Percentiles rank a stretch among this genome's conserved stretches.
phyloP scores from a whole-genome alignment of 805 yeast species.

The Teunomyces aglyptinius region DNA sequence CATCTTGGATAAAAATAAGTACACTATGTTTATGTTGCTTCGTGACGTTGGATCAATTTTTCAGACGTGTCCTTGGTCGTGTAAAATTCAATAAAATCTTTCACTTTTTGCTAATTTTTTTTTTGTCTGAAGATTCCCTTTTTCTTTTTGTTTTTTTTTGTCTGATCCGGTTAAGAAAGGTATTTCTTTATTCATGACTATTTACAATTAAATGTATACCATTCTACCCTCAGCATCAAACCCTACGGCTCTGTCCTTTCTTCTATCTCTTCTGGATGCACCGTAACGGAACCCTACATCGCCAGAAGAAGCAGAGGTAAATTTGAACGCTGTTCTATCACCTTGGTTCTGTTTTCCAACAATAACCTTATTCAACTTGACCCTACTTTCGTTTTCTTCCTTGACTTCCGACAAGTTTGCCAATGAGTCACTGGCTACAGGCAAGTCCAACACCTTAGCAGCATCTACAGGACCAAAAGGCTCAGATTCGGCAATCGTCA shows the following conservation, averaged over 20 bases:
- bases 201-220: slow-evolving; percentile 39
- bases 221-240: slow-evolving; percentile 67
- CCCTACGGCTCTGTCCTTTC: slow-evolving; percentile 75
- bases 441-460: slow-evolving; percentile 75
- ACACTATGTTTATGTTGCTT: slow-evolving; percentile 1
- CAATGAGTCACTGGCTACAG: slow-evolving; percentile 83
- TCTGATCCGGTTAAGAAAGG: not conserved
- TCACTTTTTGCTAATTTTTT: too few relatives aligned
- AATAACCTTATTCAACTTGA: slow-evolving; percentile 30
- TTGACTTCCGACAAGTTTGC: slow-evolving; percentile 65
- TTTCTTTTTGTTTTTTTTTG: not conserved
- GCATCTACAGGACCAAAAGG: slow-evolving; percentile 97
- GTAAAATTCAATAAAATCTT: not conserved
- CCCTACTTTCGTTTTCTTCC: slow-evolving; percentile 37
- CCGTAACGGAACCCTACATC: slow-evolving; percentile 91
- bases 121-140: too few relatives aligned
- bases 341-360: slow-evolving; percentile 63
- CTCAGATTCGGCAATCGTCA: slow-evolving; percentile 89
- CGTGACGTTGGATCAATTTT: slow-evolving; percentile 5
- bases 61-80: slow-evolving; percentile 10
- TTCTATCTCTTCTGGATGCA: slow-evolving; percentile 82
- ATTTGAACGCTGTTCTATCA: slow-evolving; percentile 70
- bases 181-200: slow-evolving; percentile 22
- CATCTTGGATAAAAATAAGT: not conserved
- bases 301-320: slow-evolving; percentile 77